Conservation (phyloP, 768 basidiomycete genomes). For the Gloeostereum incarnatum region DNA sequence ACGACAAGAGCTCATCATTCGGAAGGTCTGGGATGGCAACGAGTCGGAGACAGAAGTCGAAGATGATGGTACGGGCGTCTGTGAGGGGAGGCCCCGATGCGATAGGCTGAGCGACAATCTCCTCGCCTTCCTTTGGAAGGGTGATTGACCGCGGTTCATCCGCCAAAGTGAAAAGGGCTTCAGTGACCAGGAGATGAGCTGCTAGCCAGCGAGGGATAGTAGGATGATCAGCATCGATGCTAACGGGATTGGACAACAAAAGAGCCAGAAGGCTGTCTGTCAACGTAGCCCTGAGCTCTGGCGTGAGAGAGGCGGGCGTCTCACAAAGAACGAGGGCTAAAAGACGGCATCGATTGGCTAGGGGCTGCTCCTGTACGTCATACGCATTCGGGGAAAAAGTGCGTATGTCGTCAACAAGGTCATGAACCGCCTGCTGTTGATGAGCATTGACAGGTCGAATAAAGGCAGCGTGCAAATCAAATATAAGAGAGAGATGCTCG, state of each 20-base stretch:
- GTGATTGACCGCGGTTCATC: constrained; percentile 61
- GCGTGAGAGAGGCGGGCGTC: constrained; percentile 47
- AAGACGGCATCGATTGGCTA: constrained; percentile 78
- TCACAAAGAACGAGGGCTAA: constrained; percentile 80
- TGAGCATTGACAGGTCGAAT: constrained; percentile 50
- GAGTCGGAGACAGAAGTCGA: constrained; percentile 71
- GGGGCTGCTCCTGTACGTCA: constrained; percentile 63
- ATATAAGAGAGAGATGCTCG: constrained; percentile 79
- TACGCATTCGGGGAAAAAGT: constrained; percentile 55
- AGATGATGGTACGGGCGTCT: constrained; percentile 57
- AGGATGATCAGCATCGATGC: constrained; percentile 42
- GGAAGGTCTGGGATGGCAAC: constrained; percentile 55
- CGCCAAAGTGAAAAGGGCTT: constrained; percentile 69
- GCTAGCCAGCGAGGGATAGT: constrained; percentile 80
- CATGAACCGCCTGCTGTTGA: constrained; percentile 56
- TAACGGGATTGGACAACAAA: constrained; percentile 46
- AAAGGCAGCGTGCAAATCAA: constrained; percentile 81
- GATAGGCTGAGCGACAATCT: constrained; percentile 40
- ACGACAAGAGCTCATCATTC: constrained; percentile 75
- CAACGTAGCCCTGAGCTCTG: constrained; percentile 43
- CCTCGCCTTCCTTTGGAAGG: constrained; percentile 65
- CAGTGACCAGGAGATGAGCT: constrained; percentile 75
- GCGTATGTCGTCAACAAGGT: constrained; percentile 72
- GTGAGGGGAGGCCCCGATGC: constrained; percentile 50
- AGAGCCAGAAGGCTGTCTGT: constrained; percentile 65